Base-by-base conservation (phyloP, 306 rosid genomes). In the Pyrus betulifolia region DNA sequence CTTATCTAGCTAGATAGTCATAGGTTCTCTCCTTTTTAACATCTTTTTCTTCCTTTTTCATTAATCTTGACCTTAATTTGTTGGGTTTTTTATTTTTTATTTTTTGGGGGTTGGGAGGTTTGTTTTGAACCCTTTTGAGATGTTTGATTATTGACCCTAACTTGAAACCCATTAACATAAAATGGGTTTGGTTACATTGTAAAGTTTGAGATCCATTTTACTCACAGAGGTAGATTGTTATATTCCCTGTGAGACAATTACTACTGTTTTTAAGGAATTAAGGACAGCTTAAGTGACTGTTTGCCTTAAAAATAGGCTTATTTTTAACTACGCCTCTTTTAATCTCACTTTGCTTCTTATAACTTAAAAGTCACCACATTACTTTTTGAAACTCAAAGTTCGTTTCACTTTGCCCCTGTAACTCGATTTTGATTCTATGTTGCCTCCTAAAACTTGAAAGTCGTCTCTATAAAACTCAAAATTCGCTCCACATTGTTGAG, bases 21-120 rank as follows among this genome's bases (percentile, higher is more conserved):
- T 15, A 54, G 89, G 92, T 84, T 89, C 94, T 88, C 81, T 80
- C 88, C 90, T 92, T 84, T 40, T 15, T 38, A 38, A 63, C 91
- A 77, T 86, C 86, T 85, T 84, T 38, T 57, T 82, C 84, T 83
- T 77, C 83, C 54, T 72, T 81, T 55, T 68, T 78, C 78, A 40
- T 67, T 44, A 63, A 61, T 84, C 80, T 74, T 71, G 51, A 27
- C 65, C 67, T n/a, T 19, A 15, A 33, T 58, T 27, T 14, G 44
- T 60, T 23, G 27, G n/a, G 28, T 55, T 19, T 63, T 71, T 60
- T 17, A 55, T 57, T 21, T 57, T 74, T 49, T 62, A 71, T 86
- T 45, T 28, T 42, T 79, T 71, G 72, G 68, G 72, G 80, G 42
- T 25, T 19, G 65, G 42, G 64, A 31, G 76, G 33, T 38, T 49